Evolutionary conservation across 306 rosid genomes (phyloP), one percentile per base, ranked within the genome.

Genomic region (Sechiopsis laciniata): DNA sequence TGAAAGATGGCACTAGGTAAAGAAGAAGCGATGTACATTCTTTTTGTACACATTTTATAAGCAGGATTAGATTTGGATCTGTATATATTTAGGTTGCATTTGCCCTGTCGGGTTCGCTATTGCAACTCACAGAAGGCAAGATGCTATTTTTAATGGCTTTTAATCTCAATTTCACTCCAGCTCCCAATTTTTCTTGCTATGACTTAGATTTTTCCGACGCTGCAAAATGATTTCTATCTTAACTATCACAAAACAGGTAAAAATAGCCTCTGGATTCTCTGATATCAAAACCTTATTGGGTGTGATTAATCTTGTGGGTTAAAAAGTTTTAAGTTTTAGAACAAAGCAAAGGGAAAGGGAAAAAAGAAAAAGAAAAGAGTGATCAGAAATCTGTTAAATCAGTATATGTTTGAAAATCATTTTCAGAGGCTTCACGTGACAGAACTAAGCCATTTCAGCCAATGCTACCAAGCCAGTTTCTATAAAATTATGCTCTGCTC

Each of bases 381-480:
- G 20, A 21, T 69, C 50, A 13, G 58, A 69, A 66, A 66, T 48
- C 10, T 68, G 37, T 68, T 68, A 46, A 68, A 68, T 68, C 13
- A 46, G 35, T 13, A 42, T 9, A 6, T 42, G 10, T 42, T 42
- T 42, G 48, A 42, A 42, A 42, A 42, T 42, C 48, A 42, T 42
- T 42, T 42, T 42, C 48, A 15, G 74, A 70, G 74, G 59, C 26
- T 50, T 70, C 74, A 70, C 60, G 74, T 70, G 74, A 70, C 11
- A 42, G 74, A 51, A 51, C 74, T 24, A 42, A 48, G 42, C 48
- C 56, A 70, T 66, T 68, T 24, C 74, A 70, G 74, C 74, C 74
- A 52, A 51, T 68, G 56, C 35, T 48, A 68, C 57, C 7, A 22
- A 7, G 48, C 10, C 48, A 42, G 48, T 42, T 42, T 42, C 59